Conservation (phyloP, 495 filamentous ascomycete species). For the Tirmania nivea region DNA sequence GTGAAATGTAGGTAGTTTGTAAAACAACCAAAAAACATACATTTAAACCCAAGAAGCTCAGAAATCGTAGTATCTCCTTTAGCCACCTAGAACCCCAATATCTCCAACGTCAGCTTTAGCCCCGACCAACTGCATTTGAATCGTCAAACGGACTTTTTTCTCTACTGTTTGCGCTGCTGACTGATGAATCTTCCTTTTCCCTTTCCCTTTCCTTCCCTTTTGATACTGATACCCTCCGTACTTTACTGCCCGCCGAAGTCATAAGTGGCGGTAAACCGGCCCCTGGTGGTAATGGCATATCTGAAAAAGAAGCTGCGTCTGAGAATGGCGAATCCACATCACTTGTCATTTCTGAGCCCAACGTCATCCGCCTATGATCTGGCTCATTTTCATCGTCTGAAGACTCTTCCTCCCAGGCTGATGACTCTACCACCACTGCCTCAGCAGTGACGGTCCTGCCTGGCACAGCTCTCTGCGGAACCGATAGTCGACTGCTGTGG, state of each 20-base stretch:
- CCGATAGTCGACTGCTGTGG: neutral
- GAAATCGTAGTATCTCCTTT: no score
- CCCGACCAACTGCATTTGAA: slow-evolving; percentile 8
- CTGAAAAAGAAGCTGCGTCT: slow-evolving; percentile 5
- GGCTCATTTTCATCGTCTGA: slow-evolving; percentile 8
- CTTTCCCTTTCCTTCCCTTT: slow-evolving; percentile 8
- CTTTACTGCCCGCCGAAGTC: neutral
- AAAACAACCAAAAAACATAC: no score
- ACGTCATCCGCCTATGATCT: slow-evolving; percentile 8
- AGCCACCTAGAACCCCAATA: no score
- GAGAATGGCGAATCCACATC: slow-evolving; percentile 19
- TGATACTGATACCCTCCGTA: slow-evolving; percentile 1
- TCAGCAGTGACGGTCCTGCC: slow-evolving; percentile 16
- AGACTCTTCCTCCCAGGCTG: slow-evolving; percentile 11
- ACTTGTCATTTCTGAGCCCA: slow-evolving; percentile 15
- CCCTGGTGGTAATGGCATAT: slow-evolving; percentile 7
- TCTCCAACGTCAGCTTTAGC: neutral
- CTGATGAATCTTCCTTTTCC: neutral
- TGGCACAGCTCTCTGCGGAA: slow-evolving; percentile 2
- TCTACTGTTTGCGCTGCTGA: neutral
- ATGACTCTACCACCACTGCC: slow-evolving; percentile 12
- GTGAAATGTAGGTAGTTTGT: no score
- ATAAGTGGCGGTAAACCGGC: slow-evolving; percentile 1
- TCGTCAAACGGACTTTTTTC: slow-evolving; percentile 16
- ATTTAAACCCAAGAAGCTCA: no score